Evolutionary conservation across 306 rosid species (phyloP).

Genomic region (Inga laurina): DNA sequence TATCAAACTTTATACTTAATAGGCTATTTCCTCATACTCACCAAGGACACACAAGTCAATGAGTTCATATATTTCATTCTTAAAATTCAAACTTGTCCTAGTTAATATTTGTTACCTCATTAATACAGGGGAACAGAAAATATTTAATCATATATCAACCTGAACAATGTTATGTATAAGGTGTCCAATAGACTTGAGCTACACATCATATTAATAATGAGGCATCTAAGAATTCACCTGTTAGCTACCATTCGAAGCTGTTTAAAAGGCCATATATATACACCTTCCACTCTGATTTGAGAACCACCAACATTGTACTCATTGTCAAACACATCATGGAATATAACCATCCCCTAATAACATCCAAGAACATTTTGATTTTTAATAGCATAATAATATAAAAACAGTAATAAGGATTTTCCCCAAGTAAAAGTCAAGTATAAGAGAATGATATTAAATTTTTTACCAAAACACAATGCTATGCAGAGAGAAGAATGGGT

Average conservation of each 20-base stretch:
- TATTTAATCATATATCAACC: background rate
- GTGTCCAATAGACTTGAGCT: conserved; percentile 14
- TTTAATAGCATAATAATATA: conserved; percentile 7
- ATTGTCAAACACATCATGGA: conserved; percentile 78
- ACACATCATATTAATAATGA: conserved; percentile 20
- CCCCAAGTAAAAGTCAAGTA: background rate
- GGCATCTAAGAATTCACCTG: conserved; percentile 53
- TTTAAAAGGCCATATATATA: conserved; percentile 96
- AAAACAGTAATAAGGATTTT: conserved; percentile 4
- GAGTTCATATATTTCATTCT: conserved; percentile 1
- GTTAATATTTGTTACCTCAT: background rate
- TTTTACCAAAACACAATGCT: background rate
- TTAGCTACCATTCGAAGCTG: conserved; percentile 94
- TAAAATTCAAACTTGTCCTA: background rate
- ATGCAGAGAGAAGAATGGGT: conserved; percentile 13
- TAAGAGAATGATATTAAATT: background rate
- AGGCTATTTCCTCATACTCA: background rate
- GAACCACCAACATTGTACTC: conserved; percentile 73
- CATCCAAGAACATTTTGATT: conserved; percentile 24
- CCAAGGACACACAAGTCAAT: conserved; percentile 6
- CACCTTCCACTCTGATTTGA: conserved; percentile 92
- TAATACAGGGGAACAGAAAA: background rate
- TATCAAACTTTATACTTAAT: background rate
- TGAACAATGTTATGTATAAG: background rate
- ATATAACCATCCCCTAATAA: conserved; percentile 77